Conservation (phyloP, 306 rosid genomes). For the Canavalia ensiformis region DNA sequence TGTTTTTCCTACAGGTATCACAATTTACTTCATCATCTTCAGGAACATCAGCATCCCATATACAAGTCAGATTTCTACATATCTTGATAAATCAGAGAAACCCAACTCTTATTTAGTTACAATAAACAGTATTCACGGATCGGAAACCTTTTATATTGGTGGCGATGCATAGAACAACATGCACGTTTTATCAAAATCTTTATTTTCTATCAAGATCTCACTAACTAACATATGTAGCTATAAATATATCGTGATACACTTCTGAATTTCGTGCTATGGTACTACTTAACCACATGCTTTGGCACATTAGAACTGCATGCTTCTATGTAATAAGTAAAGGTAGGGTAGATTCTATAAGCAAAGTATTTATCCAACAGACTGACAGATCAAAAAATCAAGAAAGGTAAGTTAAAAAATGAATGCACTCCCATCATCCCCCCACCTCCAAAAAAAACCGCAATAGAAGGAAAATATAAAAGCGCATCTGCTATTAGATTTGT, state of each 20-base stretch:
- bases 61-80: not conserved
- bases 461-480: no score
- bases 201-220: not conserved
- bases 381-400: not conserved
- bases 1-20: not conserved
- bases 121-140: not conserved
- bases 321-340: conserved; percentile 18
- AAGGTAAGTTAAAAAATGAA: not conserved
- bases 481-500: no score
- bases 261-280: not conserved
- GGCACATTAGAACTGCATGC: conserved; percentile 12
- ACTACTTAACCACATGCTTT: not conserved
- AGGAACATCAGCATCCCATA: not conserved
- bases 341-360: not conserved
- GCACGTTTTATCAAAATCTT: not conserved
- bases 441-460: no score
- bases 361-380: not conserved
- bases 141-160: not conserved
- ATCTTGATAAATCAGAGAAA: conserved; percentile 8
- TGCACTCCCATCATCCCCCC: not conserved
- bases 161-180: no score
- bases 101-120: not conserved
- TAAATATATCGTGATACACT: not conserved
- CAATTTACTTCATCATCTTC: not conserved
- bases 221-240: conserved; percentile 7